phyloP scores from a whole-genome alignment of 2,329 filamentous ascomycete species.

The Cladobotryum mycophilum region DNA sequence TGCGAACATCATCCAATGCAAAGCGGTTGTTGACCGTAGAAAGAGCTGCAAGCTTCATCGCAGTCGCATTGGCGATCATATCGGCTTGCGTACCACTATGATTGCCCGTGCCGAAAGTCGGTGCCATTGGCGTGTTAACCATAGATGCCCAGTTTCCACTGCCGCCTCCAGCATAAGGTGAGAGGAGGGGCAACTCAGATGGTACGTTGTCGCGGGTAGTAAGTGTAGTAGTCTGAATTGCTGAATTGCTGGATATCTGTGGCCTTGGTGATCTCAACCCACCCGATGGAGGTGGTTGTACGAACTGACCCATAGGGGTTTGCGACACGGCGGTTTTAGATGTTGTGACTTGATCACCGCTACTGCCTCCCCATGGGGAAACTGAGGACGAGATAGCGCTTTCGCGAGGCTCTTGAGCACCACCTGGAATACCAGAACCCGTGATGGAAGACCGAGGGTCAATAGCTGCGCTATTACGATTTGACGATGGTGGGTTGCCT shows the following conservation, averaged over 20 bases:
- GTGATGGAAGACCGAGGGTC: slow-evolving; percentile 70
- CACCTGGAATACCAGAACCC: slow-evolving; percentile 65
- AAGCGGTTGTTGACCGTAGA: slow-evolving; percentile 99
- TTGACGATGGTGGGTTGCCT: slow-evolving; percentile 81
- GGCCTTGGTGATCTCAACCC: slow-evolving; percentile 75
- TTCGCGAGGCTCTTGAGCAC: slow-evolving; percentile 34
- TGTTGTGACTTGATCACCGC: slow-evolving; percentile 42
- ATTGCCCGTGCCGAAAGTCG: slow-evolving; percentile 63
- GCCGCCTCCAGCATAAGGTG: slow-evolving; percentile 64
- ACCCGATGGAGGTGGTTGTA: slow-evolving; percentile 68
- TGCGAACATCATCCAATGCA: slow-evolving; percentile 91
- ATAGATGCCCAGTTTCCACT: slow-evolving; percentile 98
- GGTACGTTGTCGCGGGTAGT: slow-evolving; percentile 60
- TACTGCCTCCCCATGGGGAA: slow-evolving; percentile 68
- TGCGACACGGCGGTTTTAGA: slow-evolving; percentile 74
- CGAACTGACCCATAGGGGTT: slow-evolving; percentile 89
- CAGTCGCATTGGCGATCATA: slow-evolving; percentile 97
- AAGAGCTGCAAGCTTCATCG: slow-evolving; percentile 95
- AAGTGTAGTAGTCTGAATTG: slow-evolving; percentile 79
- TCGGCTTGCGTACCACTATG: slow-evolving; percentile 68
- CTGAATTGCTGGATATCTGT: slow-evolving; percentile 57
- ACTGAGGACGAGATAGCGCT: slow-evolving; percentile 26
- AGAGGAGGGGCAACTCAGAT: slow-evolving; percentile 75
- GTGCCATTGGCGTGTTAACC: slow-evolving; percentile 94
- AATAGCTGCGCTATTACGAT: slow-evolving; percentile 80